Evolutionary conservation across 805 yeast genomes (phyloP), one percentile per base, ranked within the genome.

Genomic region (Yamadazyma sp.): DNA sequence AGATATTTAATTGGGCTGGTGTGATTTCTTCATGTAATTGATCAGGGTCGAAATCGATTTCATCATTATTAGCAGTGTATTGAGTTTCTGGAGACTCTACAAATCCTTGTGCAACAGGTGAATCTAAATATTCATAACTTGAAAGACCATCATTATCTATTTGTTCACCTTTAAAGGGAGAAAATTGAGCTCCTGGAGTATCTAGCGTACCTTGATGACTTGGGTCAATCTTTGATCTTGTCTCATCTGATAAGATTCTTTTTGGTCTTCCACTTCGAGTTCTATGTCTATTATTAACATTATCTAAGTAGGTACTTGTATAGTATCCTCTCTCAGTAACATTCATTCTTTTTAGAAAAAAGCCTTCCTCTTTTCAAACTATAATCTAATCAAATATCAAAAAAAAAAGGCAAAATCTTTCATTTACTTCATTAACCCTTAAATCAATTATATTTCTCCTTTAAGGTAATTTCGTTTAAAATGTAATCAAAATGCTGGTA

Each of bases 321-420:
- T 49, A 66, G 49, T 66, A 65, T n/a, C 68, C 73, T 28, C 57
- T 53, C n/a, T 53, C 56, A 5, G 70, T 56, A 26, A 64, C 70
- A 43, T 65, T 66, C 71, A 65, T 65, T 13, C 11, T 38, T 20
- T 17, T 16, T 14, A 17, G 14, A n/a, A n/a, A n/a, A n/a, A n/a
- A n/a, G n/a, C n/a, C n/a, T n/a, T n/a, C n/a, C n/a, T n/a, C n/a
- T 8, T 21, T 8, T 11, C 8, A 21, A 21, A 21, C 10, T 8
- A 21, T 8, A 21, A 21, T 21, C 11, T 21, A 8, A 21, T 8
- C 10, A 8, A 21, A 21, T 8, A 21, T 21, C 23, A 21, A 11
- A 11, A 21, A 21, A 21, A 11, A 21, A 21, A 11, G 23, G n/a
- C n/a, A n/a, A n/a, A n/a, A n/a, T n/a, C n/a, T n/a, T n/a, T n/a